Evolutionary conservation across 352 stramenopile genomes (phyloP).

Genomic region (Globisporangium sylvaticum): DNA sequence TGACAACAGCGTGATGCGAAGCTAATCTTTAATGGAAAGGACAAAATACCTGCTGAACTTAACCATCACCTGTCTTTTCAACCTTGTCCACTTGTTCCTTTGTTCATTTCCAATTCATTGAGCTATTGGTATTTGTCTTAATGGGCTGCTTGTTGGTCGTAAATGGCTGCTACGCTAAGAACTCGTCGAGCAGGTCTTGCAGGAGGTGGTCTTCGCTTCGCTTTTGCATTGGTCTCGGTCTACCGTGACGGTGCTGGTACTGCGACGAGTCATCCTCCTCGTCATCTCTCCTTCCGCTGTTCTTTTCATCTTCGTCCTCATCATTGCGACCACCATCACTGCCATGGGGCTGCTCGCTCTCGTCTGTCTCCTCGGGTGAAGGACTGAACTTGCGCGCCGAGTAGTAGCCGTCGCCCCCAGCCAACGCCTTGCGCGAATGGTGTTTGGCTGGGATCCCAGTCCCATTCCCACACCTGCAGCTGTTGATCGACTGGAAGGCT

Average conservation of each 20-base stretch:
- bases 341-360: constrained; percentile 14
- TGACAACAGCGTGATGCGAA: constrained; percentile 17
- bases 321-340: constrained; percentile 7
- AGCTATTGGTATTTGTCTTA: not conserved
- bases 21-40: constrained; percentile 17
- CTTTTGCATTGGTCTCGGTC: not conserved
- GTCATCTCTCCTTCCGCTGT: not conserved
- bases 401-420: constrained; percentile 12
- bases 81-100: not conserved
- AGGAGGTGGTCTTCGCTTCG: constrained; percentile 42
- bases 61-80: not conserved
- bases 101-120: not conserved
- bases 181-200: constrained; percentile 74
- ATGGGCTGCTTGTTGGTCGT: not conserved
- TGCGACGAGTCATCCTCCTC: not conserved
- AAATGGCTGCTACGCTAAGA: constrained; percentile 29
- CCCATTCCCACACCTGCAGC: not conserved
- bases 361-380: constrained; percentile 32
- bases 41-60: constrained; percentile 61
- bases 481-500: constrained; percentile 7
- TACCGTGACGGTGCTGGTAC: not conserved
- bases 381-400: constrained; percentile 31
- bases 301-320: constrained; percentile 9
- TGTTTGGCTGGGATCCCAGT: not conserved
- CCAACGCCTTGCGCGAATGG: not conserved